phyloP scores from a whole-genome alignment of 179 eudicot genomes.

The Gypsophila paniculata region DNA sequence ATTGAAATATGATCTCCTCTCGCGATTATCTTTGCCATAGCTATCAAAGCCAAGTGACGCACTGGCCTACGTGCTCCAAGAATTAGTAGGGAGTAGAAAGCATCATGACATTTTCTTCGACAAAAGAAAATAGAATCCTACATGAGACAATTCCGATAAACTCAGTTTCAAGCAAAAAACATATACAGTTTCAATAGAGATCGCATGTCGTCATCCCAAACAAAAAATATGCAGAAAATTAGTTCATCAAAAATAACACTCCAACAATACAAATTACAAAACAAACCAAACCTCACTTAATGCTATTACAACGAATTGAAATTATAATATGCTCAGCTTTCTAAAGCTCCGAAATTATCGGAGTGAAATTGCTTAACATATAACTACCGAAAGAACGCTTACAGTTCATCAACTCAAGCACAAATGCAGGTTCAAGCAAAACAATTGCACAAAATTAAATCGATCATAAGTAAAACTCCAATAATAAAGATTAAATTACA shows the following conservation, averaged over 20 bases:
- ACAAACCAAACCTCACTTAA: background rate
- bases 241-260: background rate
- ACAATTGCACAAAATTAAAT: background rate
- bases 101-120: conserved; percentile 96
- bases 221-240: background rate
- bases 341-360: background rate
- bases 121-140: conserved; percentile 74
- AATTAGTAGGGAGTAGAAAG: conserved; percentile 69
- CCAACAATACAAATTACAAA: background rate
- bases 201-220: background rate
- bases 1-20: conserved; percentile 93
- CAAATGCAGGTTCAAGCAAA: background rate
- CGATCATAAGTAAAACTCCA: background rate
- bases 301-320: background rate
- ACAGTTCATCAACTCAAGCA: conserved; percentile 1
- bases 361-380: background rate
- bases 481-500: background rate
- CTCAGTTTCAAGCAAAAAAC: background rate
- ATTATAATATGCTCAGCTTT: background rate
- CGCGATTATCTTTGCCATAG: conserved; percentile 69
- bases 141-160: conserved; percentile 1
- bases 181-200: no score
- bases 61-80: conserved; percentile 90
- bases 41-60: conserved; percentile 87
- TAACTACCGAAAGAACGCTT: background rate